Conservation (phyloP, 768 basidiomycete species). For the Myochromella boudieri region DNA sequence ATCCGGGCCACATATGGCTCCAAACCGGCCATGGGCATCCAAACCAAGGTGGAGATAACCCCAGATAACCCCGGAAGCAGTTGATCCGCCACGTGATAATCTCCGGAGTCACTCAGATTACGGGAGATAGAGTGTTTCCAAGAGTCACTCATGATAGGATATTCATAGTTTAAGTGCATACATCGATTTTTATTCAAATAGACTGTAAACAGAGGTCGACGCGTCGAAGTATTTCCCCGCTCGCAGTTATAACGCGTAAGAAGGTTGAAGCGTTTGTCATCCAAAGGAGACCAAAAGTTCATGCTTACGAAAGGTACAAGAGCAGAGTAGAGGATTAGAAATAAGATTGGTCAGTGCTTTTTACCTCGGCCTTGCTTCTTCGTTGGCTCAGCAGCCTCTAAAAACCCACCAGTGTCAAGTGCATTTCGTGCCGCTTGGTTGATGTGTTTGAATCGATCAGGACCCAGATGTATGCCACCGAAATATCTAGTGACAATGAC, state of each 20-base stretch:
- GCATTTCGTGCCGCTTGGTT: constrained; percentile 94
- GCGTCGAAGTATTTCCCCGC: too few relatives aligned
- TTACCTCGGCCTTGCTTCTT: constrained; percentile 28
- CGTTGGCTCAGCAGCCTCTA: constrained; percentile 49
- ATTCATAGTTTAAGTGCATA: too few relatives aligned
- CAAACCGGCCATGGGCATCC: constrained; percentile 9
- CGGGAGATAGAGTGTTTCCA: too few relatives aligned
- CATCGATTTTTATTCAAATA: too few relatives aligned
- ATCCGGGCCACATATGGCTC: constrained; percentile 15
- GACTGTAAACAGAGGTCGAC: too few relatives aligned
- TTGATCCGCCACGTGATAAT: constrained; percentile 8
- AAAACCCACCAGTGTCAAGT: constrained; percentile 82
- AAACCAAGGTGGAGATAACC: constrained; percentile 1
- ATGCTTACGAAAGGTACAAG: too few relatives aligned
- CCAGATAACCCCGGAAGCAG: constrained; percentile 1
- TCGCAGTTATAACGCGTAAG: too few relatives aligned
- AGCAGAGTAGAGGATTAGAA: background rate
- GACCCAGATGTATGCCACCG: constrained; percentile 88
- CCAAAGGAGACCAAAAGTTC: too few relatives aligned
- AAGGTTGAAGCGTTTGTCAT: too few relatives aligned
- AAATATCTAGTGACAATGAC: constrained; percentile 94
- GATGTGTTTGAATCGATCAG: constrained; percentile 90
- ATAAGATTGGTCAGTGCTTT: constrained; percentile 13
- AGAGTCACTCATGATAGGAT: too few relatives aligned
- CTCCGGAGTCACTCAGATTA: too few relatives aligned